Conservation (phyloP, 2,329 filamentous ascomycete genomes). For the Herpotrichia juniperi region DNA sequence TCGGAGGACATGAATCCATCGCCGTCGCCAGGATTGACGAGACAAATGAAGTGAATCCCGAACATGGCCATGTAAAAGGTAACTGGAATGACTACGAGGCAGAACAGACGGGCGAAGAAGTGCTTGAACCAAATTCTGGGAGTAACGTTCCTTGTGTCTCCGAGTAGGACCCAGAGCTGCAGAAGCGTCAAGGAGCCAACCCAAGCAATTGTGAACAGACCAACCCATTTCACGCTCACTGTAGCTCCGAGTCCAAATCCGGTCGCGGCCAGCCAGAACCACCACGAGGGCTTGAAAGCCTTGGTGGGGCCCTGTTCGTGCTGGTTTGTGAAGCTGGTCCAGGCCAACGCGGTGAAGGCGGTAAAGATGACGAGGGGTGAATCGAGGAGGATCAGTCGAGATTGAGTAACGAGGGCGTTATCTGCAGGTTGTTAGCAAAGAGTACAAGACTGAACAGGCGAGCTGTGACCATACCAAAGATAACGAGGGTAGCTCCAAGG, state of each 20-base stretch:
- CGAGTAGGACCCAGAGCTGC: slow-evolving; percentile 94
- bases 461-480: slow-evolving; percentile 71
- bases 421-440: slow-evolving; percentile 60
- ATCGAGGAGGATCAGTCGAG: slow-evolving; percentile 92
- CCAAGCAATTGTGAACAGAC: slow-evolving; percentile 98
- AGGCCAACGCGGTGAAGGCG: slow-evolving; percentile 86
- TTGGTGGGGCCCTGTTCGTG: slow-evolving; percentile 89
- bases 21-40: slow-evolving; percentile 93
- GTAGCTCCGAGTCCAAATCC: slow-evolving; percentile 89
- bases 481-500: slow-evolving; percentile 83
- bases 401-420: slow-evolving; percentile 94
- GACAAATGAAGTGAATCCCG: slow-evolving; percentile 90
- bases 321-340: slow-evolving; percentile 93
- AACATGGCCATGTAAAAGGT: slow-evolving; percentile 98
- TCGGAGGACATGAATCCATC: slow-evolving; percentile 99
- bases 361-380: slow-evolving; percentile 94
- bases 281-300: slow-evolving; percentile 90
- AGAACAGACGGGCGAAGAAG: slow-evolving; percentile 88
- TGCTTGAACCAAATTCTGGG: slow-evolving; percentile 90
- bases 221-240: slow-evolving; percentile 97
- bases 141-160: slow-evolving; percentile 85
- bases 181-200: slow-evolving; percentile 88
- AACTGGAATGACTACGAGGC: slow-evolving; percentile 84
- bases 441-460: background rate
- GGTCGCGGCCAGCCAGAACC: slow-evolving; percentile 93